A percentile compares a stretch with the other conserved stretches of the same genome.
These are phyloP conservation scores for Malassezia furfur DNA, from an alignment of 1,284 basidiomycete genomes.

Conservation along the genomic window DNA sequence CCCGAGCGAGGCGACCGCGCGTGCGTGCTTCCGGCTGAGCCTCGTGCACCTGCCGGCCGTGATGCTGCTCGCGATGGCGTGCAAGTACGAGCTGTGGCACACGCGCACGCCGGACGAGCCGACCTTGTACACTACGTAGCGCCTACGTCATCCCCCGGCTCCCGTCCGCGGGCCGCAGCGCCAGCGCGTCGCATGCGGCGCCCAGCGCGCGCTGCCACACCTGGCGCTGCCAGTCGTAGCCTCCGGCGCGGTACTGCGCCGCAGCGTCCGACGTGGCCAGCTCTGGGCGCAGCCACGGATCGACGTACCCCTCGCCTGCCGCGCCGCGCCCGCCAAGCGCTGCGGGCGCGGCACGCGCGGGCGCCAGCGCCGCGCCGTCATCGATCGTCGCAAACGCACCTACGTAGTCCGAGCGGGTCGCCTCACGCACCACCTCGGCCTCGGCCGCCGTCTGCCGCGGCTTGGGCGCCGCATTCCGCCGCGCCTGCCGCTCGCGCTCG, in stretches of 20 bases:
- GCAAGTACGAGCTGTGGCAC: conserved; percentile 42
- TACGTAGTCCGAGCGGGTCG: conserved; percentile 25
- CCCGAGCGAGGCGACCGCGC: conserved; percentile 57
- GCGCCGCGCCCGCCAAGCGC: conserved; percentile 25
- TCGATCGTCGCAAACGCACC: conserved; percentile 36
- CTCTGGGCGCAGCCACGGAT: conserved; percentile 32
- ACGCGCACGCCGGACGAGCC: not conserved
- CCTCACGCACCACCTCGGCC: conserved; percentile 1
- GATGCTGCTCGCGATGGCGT: conserved; percentile 77
- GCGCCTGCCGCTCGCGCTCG: conserved; percentile 18
- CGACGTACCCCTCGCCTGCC: conserved; percentile 27
- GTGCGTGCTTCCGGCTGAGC: conserved; percentile 59
- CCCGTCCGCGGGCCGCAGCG: conserved; percentile 1
- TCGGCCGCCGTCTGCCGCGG: conserved; percentile 21
- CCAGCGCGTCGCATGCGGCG: conserved; percentile 28
- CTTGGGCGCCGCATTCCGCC: conserved; percentile 14
- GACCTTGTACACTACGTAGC: not conserved
- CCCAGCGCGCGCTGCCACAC: conserved; percentile 32
- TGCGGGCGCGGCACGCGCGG: conserved; percentile 25
- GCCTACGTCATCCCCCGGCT: not conserved
- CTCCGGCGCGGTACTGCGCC: conserved; percentile 33
- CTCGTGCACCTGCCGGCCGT: conserved; percentile 86
- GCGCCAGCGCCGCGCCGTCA: conserved; percentile 26
- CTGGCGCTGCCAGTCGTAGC: conserved; percentile 35
- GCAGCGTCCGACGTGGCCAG: conserved; percentile 21